Base-by-base conservation (phyloP, 2,329 filamentous ascomycete genomes). In the Ceratocystis cubensis region DNA sequence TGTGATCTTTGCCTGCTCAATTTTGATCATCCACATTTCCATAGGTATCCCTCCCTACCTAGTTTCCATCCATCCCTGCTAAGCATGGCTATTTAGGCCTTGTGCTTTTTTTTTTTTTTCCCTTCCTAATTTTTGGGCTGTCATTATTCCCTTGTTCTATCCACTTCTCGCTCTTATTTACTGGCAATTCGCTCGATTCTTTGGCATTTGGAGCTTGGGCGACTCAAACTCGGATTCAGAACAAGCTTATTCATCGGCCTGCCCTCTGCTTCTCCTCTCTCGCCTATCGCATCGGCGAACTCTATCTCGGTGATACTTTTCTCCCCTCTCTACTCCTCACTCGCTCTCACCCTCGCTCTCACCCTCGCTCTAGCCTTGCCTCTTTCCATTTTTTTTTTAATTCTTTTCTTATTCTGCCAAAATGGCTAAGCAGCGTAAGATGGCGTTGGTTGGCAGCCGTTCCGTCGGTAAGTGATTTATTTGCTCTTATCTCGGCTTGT, bases 401-500 rank as follows among this genome's bases (percentile, higher is more conserved):
- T 41, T 25, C 44, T 8, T 17, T 66, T 37, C 44, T 28, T 30
- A 56, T 48, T 6, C 22, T 2, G 22, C 37, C 20, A 68, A 78
- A 87, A 61, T 84, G 66, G 66, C 86, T 68, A 96, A 96, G 78
- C 91, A 96, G 78, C 84, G 92, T 73, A 96, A 96, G 82, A 88
- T 96, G 75, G 92, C 92, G 77, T 93, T 96, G 78, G 91, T 96
- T 70, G 92, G 92, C 79, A 95, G 90, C 79, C 87, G 92, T 73
- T 94, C 92, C 69, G 92, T 96, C 74, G 81, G 81, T 82, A 73
- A 67, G 79, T 76, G 20, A 25, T n/a, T 22, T 22, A 50, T 53
- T 10, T 37, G 33, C 33, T 37, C 25, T 46, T 57, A 33, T 62
- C 17, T 45, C 53, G 50, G 45, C 30, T 28, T 41, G 45, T 33